Evolutionary conservation across 805 yeast genomes (phyloP), one percentile per base, ranked within the genome.

Genomic region (Ogataea pini): DNA sequence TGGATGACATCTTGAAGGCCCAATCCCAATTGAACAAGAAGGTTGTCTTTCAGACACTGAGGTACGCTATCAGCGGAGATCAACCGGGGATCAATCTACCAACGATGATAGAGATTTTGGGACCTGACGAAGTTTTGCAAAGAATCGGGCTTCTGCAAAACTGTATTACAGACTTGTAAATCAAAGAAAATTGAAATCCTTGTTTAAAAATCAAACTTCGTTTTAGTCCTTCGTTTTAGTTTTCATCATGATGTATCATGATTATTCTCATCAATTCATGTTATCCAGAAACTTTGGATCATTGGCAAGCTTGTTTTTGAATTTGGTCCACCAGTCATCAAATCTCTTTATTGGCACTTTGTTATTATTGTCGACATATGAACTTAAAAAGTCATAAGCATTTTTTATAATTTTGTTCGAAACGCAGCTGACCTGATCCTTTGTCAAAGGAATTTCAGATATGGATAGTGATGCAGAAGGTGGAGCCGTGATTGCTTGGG

Each of bases 321-420:
- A 92, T 67, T 89, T 91, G 55, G 78, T 83, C 99, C 99, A 89
- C 99, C 99, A 92, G 34, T 79, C 85, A 63, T 92, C 95, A 60
- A 92, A 92, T 36, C 82, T 86, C 60, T 85, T 87, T 62, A 92
- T 87, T 3, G 91, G 86, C 2, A 92, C 97, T 57, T 82, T 88
- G 2, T 96, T 96, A 18, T 78, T 73, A 4, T 71, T 64, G 61
- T 89, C 96, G 7, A 89, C 78, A 63, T 91, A 92, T n/a, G 97
- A 88, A 1, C 95, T 82, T 42, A 92, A 68, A 63, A 79, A 94
- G 63, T 94, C 91, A 69, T 92, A 94, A 1, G 97, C 97, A 66
- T 94, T 89, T 32, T 83, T 83, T 17, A 94, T 95, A 48, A 94
- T 89, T 63, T 87, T 88, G 52, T 86, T 88, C 1, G 97, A 97